A percentile compares a stretch with the other conserved stretches of the same genome.
Evolutionary conservation across 345 rosid genomes (phyloP).

Genomic region (Brassica carinata): DNA sequence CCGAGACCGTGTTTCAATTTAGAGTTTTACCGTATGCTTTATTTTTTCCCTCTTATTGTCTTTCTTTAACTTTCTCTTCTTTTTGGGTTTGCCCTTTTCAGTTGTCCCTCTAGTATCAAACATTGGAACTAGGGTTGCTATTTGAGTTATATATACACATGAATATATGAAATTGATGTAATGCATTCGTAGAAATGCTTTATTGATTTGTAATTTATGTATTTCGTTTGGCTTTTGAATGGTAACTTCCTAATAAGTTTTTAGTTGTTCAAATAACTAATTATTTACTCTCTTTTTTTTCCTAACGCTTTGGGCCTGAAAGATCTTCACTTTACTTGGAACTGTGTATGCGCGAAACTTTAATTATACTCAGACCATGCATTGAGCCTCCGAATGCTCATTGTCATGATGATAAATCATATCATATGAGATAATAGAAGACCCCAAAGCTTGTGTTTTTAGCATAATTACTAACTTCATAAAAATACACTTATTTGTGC

Average conservation of each 20-base stretch:
- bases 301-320: constrained; percentile 8
- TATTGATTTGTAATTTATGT: background rate
- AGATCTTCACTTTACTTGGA: constrained; percentile 9
- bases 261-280: constrained; percentile 17
- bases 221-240: background rate
- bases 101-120: constrained; percentile 23
- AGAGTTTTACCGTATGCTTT: constrained; percentile 9
- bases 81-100: background rate
- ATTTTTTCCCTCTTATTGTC: background rate
- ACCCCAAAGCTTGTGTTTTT: background rate
- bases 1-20: constrained; percentile 23
- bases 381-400: background rate
- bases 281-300: background rate
- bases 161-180: constrained; percentile 22
- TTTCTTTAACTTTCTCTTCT: background rate
- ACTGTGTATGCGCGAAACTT: background rate
- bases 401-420: constrained; percentile 6
- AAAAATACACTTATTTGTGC: background rate
- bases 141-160: constrained; percentile 25
- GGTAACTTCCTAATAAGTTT: background rate
- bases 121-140: constrained; percentile 24
- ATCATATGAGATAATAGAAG: background rate
- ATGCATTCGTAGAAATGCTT: constrained; percentile 27
- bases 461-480: background rate
- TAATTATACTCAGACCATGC: constrained; percentile 7